Conservation (phyloP, 306 rosid species). For the Castanea mollissima region DNA sequence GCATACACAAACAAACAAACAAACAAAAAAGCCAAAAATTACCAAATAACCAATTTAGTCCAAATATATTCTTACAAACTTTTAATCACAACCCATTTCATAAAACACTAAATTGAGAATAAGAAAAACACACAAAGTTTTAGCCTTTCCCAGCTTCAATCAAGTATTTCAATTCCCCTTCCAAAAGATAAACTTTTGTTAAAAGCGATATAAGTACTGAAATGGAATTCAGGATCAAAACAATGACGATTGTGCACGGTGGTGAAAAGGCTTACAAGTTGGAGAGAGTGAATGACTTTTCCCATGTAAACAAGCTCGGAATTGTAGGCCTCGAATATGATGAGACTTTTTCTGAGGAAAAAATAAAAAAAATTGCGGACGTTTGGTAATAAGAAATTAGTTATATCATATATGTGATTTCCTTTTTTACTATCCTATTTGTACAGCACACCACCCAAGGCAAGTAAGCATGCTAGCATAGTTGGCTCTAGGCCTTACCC, state of each 20-base stretch:
- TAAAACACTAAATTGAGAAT: not conserved
- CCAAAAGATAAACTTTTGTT: not conserved
- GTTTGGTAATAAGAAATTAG: no score
- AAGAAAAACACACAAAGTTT: not conserved
- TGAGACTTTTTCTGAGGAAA: no score
- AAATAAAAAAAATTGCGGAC: no score
- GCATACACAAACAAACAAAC: not conserved
- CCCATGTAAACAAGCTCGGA: conserved; percentile 94
- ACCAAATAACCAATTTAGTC: not conserved
- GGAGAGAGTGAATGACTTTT: conserved; percentile 84
- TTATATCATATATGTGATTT: no score
- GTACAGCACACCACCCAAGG: no score
- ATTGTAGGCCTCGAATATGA: conserved; percentile 84
- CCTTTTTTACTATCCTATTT: no score
- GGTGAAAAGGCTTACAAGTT: conserved; percentile 44
- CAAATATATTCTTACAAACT: not conserved
- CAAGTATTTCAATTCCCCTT: not conserved
- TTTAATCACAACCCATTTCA: not conserved
- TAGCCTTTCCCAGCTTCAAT: not conserved
- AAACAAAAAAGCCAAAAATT: not conserved
- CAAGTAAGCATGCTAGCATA: no score
- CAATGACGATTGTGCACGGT: not conserved
- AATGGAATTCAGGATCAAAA: not conserved
- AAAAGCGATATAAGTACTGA: not conserved
- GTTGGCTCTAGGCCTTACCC: no score